Percentiles rank a stretch among this genome's conserved stretches.
These are phyloP conservation scores for Acacia concinna DNA, from an alignment of 331 rosid species.

Conservation along the genomic window DNA sequence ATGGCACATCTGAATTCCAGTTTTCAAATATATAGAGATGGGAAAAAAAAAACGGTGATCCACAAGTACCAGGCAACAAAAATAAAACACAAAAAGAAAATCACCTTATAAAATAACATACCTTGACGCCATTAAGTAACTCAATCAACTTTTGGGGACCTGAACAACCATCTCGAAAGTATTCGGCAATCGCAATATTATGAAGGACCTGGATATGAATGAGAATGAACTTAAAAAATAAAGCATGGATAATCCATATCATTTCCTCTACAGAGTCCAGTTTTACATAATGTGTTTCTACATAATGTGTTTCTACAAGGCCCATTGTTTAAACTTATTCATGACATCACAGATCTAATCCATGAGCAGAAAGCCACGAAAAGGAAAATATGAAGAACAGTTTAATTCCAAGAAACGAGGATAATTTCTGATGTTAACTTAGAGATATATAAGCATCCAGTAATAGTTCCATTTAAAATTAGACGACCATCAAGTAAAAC, in stretches of 20 bases:
- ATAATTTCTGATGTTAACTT: neutral
- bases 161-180: slow-evolving; percentile 78
- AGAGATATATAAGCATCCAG: neutral
- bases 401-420: neutral
- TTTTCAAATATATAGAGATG: slow-evolving; percentile 14
- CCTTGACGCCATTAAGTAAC: slow-evolving; percentile 79
- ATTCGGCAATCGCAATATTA: slow-evolving; percentile 82
- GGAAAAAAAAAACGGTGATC: neutral
- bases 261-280: slow-evolving; percentile 15
- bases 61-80: slow-evolving; percentile 22
- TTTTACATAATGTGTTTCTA: neutral
- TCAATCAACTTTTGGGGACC: slow-evolving; percentile 86
- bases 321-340: slow-evolving; percentile 17
- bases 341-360: neutral
- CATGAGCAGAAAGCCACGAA: neutral
- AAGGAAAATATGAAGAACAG: neutral
- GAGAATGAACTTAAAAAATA: neutral
- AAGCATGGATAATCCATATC: neutral
- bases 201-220: slow-evolving; percentile 60
- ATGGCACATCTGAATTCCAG: slow-evolving; percentile 20
- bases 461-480: neutral
- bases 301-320: neutral
- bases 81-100: slow-evolving; percentile 4
- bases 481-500: neutral
- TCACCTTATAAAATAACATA: slow-evolving; percentile 26